Percentiles rank a stretch among this genome's conserved stretches.
phyloP scores from a whole-genome alignment of 352 stramenopile genomes.

The Globisporangium cylindrosporum region DNA sequence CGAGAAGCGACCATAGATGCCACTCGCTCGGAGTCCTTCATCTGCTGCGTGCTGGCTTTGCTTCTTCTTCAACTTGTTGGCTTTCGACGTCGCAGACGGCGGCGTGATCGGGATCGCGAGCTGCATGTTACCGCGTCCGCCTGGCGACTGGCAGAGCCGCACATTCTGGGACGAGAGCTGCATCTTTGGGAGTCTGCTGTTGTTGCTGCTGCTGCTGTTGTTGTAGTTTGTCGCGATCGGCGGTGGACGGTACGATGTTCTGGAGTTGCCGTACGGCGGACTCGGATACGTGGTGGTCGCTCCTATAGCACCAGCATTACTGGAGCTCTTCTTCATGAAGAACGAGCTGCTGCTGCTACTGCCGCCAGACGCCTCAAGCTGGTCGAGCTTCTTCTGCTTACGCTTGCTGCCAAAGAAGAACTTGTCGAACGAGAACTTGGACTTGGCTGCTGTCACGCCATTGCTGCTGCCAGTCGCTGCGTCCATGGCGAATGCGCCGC shows the following conservation, averaged over 20 bases:
- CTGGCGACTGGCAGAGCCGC: conserved; percentile 35
- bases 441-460: conserved; percentile 6
- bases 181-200: neutral
- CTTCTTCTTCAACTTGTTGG: conserved; percentile 11
- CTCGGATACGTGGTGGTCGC: neutral
- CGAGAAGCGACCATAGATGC: conserved; percentile 11
- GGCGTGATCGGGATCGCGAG: conserved; percentile 40
- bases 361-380: neutral
- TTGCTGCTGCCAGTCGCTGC: neutral
- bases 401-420: conserved; percentile 20
- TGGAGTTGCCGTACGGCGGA: conserved; percentile 10
- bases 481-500: neutral
- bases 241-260: conserved; percentile 23
- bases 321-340: conserved; percentile 12
- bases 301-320: neutral
- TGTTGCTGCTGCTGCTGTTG: neutral
- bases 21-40: conserved; percentile 12
- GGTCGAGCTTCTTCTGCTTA: conserved; percentile 19
- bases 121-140: conserved; percentile 32
- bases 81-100: conserved; percentile 9
- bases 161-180: conserved; percentile 9
- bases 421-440: conserved; percentile 29
- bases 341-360: conserved; percentile 11
- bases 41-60: neutral
- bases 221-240: conserved; percentile 18